phyloP scores from a whole-genome alignment of 2,329 filamentous ascomycete species.

The Monilinia vaccinii-corymbosi region DNA sequence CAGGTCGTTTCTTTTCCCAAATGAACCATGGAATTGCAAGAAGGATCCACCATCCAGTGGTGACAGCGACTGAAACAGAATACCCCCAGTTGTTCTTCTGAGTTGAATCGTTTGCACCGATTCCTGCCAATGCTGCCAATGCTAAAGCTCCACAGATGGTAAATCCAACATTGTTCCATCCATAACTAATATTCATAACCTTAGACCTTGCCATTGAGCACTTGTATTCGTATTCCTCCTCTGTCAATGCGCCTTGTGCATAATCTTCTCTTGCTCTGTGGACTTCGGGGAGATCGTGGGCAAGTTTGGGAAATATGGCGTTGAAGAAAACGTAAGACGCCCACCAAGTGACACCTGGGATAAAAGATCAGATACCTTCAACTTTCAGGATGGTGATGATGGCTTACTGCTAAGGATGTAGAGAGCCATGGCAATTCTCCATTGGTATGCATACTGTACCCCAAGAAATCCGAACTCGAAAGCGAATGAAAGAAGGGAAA shows the following conservation, averaged over 20 bases:
- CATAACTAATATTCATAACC: constrained; percentile 29
- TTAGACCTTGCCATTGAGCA: constrained; percentile 26
- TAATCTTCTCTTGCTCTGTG: constrained; percentile 20
- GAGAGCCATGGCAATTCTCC: constrained; percentile 26
- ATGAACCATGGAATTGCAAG: constrained; percentile 28
- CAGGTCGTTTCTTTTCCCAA: constrained; percentile 28
- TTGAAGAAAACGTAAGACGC: constrained; percentile 30
- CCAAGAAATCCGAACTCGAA: constrained; percentile 29
- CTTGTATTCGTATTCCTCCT: constrained; percentile 23
- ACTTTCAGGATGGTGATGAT: neutral
- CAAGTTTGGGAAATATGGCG: constrained; percentile 27
- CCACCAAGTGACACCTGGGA: constrained; percentile 26
- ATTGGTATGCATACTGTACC: constrained; percentile 21
- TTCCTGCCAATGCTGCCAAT: constrained; percentile 23
- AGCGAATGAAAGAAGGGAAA: constrained; percentile 25
- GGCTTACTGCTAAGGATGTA: constrained; percentile 27
- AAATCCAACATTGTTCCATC: constrained; percentile 28
- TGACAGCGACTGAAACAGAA: constrained; percentile 25
- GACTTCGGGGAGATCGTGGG: constrained; percentile 26
- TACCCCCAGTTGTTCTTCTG: constrained; percentile 28
- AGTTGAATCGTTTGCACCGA: constrained; percentile 22
- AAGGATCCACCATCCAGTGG: constrained; percentile 27
- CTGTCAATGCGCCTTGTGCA: constrained; percentile 19
- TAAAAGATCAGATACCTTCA: neutral
- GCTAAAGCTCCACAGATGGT: constrained; percentile 23